Conservation (phyloP, 1,139 yeast genomes). For the Scheffersomyces lignicola region DNA sequence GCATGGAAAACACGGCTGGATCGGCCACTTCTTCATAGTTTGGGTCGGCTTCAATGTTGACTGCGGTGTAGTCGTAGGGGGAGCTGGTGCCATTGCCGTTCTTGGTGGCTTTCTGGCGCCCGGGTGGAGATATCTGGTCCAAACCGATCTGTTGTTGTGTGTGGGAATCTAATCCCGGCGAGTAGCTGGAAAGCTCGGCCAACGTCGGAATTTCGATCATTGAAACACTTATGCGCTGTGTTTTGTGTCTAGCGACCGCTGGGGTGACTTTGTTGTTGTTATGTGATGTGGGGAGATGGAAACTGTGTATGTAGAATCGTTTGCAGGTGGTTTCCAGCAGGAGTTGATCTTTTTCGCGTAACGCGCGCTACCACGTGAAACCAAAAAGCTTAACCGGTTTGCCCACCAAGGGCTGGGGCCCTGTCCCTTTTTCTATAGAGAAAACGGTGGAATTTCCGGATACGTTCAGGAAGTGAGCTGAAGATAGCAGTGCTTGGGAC, state of each 20-base stretch:
- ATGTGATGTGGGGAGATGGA: not conserved
- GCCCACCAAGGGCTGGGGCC: no score
- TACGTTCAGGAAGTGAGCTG: no score
- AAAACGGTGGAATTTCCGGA: no score
- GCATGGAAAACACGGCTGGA: not conserved
- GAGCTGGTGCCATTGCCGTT: not conserved
- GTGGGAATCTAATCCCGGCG: constrained; percentile 2
- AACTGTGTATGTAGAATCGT: not conserved
- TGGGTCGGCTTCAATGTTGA: constrained; percentile 1
- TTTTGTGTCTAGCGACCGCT: not conserved
- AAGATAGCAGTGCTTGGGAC: no score
- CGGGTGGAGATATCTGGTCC: not conserved
- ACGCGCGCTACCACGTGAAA: no score
- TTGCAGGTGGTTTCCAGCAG: no score
- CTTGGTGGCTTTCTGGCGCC: not conserved
- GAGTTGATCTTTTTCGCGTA: no score
- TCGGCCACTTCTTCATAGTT: not conserved
- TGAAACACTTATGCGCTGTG: not conserved
- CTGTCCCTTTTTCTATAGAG: no score
- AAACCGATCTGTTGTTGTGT: not conserved
- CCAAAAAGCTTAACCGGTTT: no score
- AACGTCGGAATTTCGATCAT: constrained; percentile 47
- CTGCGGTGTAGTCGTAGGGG: not conserved
- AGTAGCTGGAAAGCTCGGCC: constrained; percentile 23
- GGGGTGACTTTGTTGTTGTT: not conserved